Conservation (phyloP, 495 filamentous ascomycete species). For the Rhypophila decipiens region DNA sequence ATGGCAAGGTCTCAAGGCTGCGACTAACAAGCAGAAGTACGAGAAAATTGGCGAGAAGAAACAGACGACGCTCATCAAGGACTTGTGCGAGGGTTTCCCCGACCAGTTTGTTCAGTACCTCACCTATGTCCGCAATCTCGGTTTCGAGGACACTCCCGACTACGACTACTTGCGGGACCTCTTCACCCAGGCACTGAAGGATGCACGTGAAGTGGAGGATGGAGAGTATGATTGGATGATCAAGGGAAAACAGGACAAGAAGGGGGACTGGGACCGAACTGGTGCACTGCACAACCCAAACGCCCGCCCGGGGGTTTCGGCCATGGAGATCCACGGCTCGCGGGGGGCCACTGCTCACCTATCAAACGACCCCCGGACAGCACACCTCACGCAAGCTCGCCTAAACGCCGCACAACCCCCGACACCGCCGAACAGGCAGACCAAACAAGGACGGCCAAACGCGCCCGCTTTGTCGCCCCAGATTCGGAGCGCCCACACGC, state of each 20-base stretch:
- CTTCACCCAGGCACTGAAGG: constrained; percentile 94
- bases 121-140: constrained; percentile 93
- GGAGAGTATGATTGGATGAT: constrained; percentile 99
- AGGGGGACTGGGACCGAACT: constrained; percentile 69
- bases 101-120: constrained; percentile 98
- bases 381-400: constrained; percentile 71
- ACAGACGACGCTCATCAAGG: constrained; percentile 93
- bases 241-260: constrained; percentile 90
- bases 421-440: constrained; percentile 79
- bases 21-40: constrained; percentile 99
- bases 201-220: constrained; percentile 90
- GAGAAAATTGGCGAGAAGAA: constrained; percentile 99
- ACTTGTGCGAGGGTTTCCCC: constrained; percentile 94
- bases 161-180: constrained; percentile 97
- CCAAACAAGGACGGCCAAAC: constrained; percentile 81
- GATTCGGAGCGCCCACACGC: constrained; percentile 68
- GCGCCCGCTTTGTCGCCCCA: constrained; percentile 65
- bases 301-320: constrained; percentile 65
- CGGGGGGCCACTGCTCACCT: constrained; percentile 54
- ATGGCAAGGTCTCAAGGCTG: constrained; percentile 98
- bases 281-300: constrained; percentile 61
- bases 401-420: constrained; percentile 95
- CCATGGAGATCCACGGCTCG: constrained; percentile 65
- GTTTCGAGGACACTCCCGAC: constrained; percentile 97
- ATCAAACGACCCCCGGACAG: constrained; percentile 41